Evolutionary conservation across 1,284 basidiomycete genomes (phyloP), one percentile per base, ranked within the genome.

Genomic region (Xerocomus minutiporus): DNA sequence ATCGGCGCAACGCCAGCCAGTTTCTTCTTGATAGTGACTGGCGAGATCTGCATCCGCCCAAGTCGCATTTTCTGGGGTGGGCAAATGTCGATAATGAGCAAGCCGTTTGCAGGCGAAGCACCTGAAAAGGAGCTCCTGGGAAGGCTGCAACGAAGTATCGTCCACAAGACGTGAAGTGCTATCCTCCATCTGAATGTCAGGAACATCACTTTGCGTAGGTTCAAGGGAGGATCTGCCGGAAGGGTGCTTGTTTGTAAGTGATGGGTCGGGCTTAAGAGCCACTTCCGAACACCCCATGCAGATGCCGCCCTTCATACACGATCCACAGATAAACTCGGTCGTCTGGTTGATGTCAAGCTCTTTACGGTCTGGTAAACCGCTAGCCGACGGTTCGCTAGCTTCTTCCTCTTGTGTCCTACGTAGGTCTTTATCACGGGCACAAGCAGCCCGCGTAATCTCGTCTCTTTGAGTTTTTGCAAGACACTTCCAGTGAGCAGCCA

Each of bases 401-500:
- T 48, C 51, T 59, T 65, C 51, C 47, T 63, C 71, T 50, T 59
- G 59, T 38, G 53, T 55, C 40, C 62, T 65, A 75, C 74, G 75
- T 42, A 71, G 72, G 2, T 66, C 66, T 52, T 67, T 68, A 52
- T 86, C 83, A 47, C 73, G 74, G 47, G 77, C 77, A 45, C 75
- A 75, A 9, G 82, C 78, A 46, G 83, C 86, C 55, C 78, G 81
- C 15, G 87, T 69, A 40, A 94, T 87, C 57, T 91, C 88, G 38
- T 85, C 81, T 40, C 81, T 81, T 63, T 91, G 85, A 15, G 73
- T 74, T 36, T 65, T 69, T 12, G 82, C 78, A 13, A 94, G 73
- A 65, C 93, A 95, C 32, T 73, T 77, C 89, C 90, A 95, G 66
- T 95, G 92, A 32, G 81, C 81, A 12, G 80, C 75, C 25, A 91